A percentile compares a stretch with the other conserved stretches of the same genome.
Conservation (phyloP, 1,284 basidiomycete species). For the Cryptococcus hybrid region DNA sequence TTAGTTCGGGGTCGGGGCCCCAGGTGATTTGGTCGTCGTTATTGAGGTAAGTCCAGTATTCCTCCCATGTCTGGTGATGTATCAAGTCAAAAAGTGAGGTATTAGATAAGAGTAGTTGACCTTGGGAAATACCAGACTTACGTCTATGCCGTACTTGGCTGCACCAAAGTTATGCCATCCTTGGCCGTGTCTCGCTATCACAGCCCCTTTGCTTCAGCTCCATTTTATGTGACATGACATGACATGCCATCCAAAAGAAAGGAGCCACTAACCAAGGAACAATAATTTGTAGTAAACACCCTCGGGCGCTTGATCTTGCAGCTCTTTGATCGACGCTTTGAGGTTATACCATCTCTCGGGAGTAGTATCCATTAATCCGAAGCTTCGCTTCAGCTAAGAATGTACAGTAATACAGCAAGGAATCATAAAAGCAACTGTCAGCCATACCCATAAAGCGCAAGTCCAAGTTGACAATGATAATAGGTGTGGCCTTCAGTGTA, state of each 20-base stretch:
- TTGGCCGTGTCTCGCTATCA: constrained; percentile 44
- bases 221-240: background rate
- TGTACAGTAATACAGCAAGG: background rate
- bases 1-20: constrained; percentile 80
- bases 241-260: background rate
- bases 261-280: constrained; percentile 35
- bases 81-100: background rate
- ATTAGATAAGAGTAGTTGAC: too few species aligned
- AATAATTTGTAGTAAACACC: constrained; percentile 48
- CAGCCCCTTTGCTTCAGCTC: background rate
- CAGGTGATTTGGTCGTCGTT: constrained; percentile 70
- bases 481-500: too few species aligned
- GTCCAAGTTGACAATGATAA: too few species aligned
- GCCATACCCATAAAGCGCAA: too few species aligned
- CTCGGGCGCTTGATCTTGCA: constrained; percentile 33
- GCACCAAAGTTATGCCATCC: constrained; percentile 58
- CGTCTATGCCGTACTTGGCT: constrained; percentile 64
- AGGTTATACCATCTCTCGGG: constrained; percentile 44
- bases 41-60: constrained; percentile 65
- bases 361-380: constrained; percentile 41
- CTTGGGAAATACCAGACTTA: constrained; percentile 27
- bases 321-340: constrained; percentile 23
- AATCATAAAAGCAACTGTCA: too few species aligned
- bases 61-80: constrained; percentile 48
- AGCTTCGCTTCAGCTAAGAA: constrained; percentile 31